Evolutionary conservation across 441 rosid species (phyloP), one percentile per base, ranked within the genome.

Genomic region (Corymbia calophylla): DNA sequence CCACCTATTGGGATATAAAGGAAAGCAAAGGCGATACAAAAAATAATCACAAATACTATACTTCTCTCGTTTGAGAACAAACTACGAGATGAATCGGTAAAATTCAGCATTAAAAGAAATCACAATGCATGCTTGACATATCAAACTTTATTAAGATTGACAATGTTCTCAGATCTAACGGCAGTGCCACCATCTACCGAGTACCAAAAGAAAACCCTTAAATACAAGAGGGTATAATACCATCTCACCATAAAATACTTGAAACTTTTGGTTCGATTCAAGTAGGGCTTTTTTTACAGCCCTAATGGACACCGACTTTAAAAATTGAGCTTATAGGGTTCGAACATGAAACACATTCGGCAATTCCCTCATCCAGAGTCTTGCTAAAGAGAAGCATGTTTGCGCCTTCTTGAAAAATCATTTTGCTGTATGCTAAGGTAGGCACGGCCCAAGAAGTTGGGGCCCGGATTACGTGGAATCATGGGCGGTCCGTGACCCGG

Each of bases 21-120:
- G 64, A 58, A 58, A 58, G 64, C 64, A 58, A 25, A 58, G 64
- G 64, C 6, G 14, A 58, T 29, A 58, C n/a, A 9, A 58, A 58
- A 12, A 14, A 58, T 0, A 10, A 0, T 10, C 14, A 1, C 0
- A 7, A 58, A 23, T 58, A 27, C n/a, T 6, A 10, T 0, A 58
- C 6, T 58, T 58, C n/a, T 29, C 64, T 58, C 0, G n/a, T 58
- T 58, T 25, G 64, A 58, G 5, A 58, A 0, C 64, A 58, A 58
- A 25, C 64, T 58, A 25, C n/a, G 9, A 9, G 64, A 58, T 25
- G n/a, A 58, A 58, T 4, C 13, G 4, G n/a, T 25, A 58, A 25
- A 10, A 58, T 25, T 58, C 64, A 58, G n/a, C 3, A 4, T 18
- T 9, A 10, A 9, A 25, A 25, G 64, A 58, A 58, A 58, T 25